Conservation (phyloP, 371 early-diverging fungal genomes). For the Choanephora cucurbitarum region DNA sequence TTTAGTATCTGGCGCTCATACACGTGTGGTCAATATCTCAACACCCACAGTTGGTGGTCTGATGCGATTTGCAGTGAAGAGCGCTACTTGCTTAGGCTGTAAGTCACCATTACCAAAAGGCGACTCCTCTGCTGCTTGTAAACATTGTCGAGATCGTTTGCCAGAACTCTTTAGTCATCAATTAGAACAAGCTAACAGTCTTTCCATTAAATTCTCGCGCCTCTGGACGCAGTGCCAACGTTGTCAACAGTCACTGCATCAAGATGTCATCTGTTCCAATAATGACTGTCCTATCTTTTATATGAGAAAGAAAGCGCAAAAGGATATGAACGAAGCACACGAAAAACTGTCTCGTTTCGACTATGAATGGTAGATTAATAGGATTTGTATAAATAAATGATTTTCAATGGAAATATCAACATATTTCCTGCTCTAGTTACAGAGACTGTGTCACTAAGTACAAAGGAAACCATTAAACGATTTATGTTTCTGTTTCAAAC, state of each 20-base stretch:
- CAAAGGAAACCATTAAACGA: too few relatives aligned
- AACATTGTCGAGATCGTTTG: conserved; percentile 71
- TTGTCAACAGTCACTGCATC: conserved; percentile 97
- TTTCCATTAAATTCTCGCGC: conserved; percentile 82
- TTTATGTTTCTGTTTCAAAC: too few relatives aligned
- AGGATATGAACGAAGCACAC: conserved; percentile 85
- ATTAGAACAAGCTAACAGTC: conserved; percentile 61
- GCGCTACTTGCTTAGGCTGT: conserved; percentile 94
- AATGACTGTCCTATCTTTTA: conserved; percentile 99
- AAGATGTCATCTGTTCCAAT: conserved; percentile 97
- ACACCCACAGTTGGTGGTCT: conserved; percentile 91
- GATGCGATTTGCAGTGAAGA: conserved; percentile 93
- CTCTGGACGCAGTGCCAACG: conserved; percentile 99
- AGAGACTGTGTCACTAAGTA: too few relatives aligned
- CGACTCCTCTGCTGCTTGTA: conserved; percentile 80
- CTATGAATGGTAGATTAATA: conserved; percentile 26
- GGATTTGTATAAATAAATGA: too few relatives aligned
- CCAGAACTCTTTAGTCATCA: conserved; percentile 81
- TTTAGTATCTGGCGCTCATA: conserved; percentile 88
- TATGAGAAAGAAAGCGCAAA: conserved; percentile 98
- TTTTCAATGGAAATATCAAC: too few relatives aligned
- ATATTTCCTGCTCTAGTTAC: too few relatives aligned
- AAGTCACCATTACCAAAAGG: conserved; percentile 82
- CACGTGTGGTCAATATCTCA: conserved; percentile 83
- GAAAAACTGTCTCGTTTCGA: conserved; percentile 65